Evolutionary conservation across 768 basidiomycete genomes (phyloP), one percentile per base, ranked within the genome.

Genomic region (Amanita phalloides): DNA sequence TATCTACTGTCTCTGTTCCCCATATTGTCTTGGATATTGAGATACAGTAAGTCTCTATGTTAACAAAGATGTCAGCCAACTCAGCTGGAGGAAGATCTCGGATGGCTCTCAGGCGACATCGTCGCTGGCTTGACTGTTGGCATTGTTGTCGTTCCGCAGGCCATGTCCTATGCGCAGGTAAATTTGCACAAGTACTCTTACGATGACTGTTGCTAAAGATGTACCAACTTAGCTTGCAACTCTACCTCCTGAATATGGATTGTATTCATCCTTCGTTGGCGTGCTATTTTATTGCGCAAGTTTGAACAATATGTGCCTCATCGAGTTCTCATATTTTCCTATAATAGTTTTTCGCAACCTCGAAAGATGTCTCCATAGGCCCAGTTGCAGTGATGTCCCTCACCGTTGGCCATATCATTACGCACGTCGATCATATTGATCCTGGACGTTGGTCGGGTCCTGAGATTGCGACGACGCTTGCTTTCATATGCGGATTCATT

Each of bases 321-420:
- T 35, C 46, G 50, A 49, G 9, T 51, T 26, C 37, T 45, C 41
- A 49, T 45, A 5, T 38, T 43, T 21, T 52, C 28, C 37, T 23
- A 30, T 21, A 32, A 6, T 56, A 90, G 86, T 79, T 96, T 69
- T 97, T 98, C 62, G 95, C 93, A 21, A 98, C 96, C 0, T 90
- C 90, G 26, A 97, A 97, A 67, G 96, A 99, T 72, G 90, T 99
- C 38, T 94, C 92, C n/a, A 98, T 99, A 58, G 96, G 96, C 46
- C 96, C 96, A 2, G 95, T 98, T 58, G 95, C 96, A 6, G 95
- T 99, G 63, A 96, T 99, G 93, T 94, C 91, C 2, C 76, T 96
- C 47, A 86, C 88, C 17, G 80, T 83, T 14, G 77, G 90, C 6
- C 81, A 90, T 63, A 82, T 97, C 56, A 88, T 97, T 62, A 69